A percentile compares a stretch with the other conserved stretches of the same genome.
These are phyloP conservation scores for Cucurbita maxima DNA, from an alignment of 306 rosid species.

Conservation along the genomic window DNA sequence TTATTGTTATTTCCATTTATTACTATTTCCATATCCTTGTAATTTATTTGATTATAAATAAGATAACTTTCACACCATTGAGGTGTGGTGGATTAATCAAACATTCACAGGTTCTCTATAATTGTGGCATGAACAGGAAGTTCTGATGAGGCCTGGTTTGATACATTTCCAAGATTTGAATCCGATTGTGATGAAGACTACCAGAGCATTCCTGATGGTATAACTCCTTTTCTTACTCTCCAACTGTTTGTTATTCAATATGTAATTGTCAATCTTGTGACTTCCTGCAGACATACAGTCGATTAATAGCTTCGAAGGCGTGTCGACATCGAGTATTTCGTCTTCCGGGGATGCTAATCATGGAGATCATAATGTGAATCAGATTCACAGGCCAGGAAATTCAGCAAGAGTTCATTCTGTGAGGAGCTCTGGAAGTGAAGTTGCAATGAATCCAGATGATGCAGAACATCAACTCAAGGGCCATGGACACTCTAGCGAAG, in stretches of 20 bases:
- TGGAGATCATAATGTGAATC: slow-evolving; percentile 17
- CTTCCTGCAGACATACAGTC: slow-evolving; percentile 47
- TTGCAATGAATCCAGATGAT: slow-evolving; percentile 24
- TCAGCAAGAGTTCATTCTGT: slow-evolving; percentile 7
- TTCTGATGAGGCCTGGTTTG: slow-evolving; percentile 74
- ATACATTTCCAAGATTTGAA: slow-evolving; percentile 49
- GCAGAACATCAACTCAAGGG: slow-evolving; percentile 25
- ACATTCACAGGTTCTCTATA: not conserved
- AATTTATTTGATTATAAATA: too few relatives aligned
- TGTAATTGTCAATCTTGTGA: not conserved
- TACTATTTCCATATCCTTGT: too few relatives aligned
- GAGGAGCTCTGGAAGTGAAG: not conserved
- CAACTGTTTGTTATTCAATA: not conserved
- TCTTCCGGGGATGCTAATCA: slow-evolving; percentile 35
- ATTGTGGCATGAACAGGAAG: slow-evolving; percentile 28
- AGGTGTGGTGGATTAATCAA: too few relatives aligned
- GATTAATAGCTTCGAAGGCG: slow-evolving; percentile 34
- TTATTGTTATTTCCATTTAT: too few relatives aligned
- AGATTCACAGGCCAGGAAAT: slow-evolving; percentile 22
- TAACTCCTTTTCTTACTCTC: not conserved
- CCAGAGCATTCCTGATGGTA: slow-evolving; percentile 83
- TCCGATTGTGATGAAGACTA: slow-evolving; percentile 89
- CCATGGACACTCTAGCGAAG: slow-evolving; percentile 29
- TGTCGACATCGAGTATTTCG: slow-evolving; percentile 26
- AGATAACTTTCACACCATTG: too few relatives aligned